A percentile compares a stretch with the other conserved stretches of the same genome.
These are phyloP conservation scores for Croton setiger DNA, from an alignment of 441 rosid genomes.

Conservation along the genomic window DNA sequence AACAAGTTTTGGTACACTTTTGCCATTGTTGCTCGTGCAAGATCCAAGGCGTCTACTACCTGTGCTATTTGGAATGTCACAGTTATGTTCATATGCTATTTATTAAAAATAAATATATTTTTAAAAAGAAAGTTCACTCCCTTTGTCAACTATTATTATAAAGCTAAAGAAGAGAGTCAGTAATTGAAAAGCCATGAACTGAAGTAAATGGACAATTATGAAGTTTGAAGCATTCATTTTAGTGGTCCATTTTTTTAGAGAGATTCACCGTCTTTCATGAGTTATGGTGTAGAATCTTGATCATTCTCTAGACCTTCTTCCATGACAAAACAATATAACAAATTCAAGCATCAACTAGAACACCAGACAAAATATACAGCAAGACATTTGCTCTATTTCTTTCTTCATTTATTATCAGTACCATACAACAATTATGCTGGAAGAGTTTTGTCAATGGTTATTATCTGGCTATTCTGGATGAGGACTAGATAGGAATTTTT, in stretches of 20 bases:
- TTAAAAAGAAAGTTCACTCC: neutral
- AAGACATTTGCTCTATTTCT: too few relatives aligned
- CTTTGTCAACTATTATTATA: neutral
- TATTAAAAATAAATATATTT: neutral
- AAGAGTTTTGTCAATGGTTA: too few relatives aligned
- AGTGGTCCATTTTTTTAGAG: neutral
- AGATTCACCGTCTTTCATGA: neutral
- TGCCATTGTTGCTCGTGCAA: constrained; percentile 83
- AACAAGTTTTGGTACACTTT: constrained; percentile 89
- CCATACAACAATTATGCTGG: too few relatives aligned
- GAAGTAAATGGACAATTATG: neutral
- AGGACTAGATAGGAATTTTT: neutral
- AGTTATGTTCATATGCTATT: neutral
- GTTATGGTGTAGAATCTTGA: neutral
- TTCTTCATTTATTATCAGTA: too few relatives aligned
- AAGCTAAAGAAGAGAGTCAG: neutral
- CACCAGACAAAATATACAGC: too few relatives aligned
- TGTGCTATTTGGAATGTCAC: constrained; percentile 23
- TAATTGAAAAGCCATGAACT: neutral
- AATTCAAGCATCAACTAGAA: too few relatives aligned
- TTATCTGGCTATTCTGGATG: neutral
- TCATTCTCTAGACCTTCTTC: neutral
- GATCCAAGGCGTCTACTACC: constrained; percentile 85
- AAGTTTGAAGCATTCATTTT: neutral
- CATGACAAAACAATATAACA: too few relatives aligned